Base-by-base conservation (phyloP, 371 early-diverging fungal species). In the Circinella umbellata region DNA sequence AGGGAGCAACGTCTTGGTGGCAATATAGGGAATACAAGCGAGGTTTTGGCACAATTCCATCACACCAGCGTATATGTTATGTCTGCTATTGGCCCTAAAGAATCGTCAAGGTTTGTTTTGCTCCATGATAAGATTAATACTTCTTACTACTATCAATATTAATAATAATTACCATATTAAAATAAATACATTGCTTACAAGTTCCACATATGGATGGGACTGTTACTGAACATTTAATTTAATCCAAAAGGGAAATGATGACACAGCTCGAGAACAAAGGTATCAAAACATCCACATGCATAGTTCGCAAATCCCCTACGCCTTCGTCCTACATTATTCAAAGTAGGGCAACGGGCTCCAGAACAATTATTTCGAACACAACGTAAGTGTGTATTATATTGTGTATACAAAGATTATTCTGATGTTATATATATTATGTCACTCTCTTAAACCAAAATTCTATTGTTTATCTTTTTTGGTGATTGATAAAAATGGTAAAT, bases 311-410 rank as follows among this genome's bases (percentile, higher is more conserved):
- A 11, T 18, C 75, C 9, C 73, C 80, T 2, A 79, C 75, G 10
- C 90, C 92, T 1, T 88, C 89, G 9, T 86, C 90, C 9, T 88
- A 83, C 72, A 90, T 91, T 38, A 86, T 91, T 34, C 76, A 86
- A n/a, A 85, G 86, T 35, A 69, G 66, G 18, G 49, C 72, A 17
- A 68, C 82, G n/a, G 79, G 81, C 15, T 80, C 90, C 9, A 78
- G 92, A 35, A 92, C 92, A 27, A 88, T 92, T 67, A 81, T 92
- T 49, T 90, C 89, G 38, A 79, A 85, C 63, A 88, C 80, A 36
- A 79, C 82, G 73, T 82, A 75, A 63, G 68, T n/a, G 6, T 20
- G 8, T 20, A 11, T 9, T 9, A 47, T 9, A 47, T 47, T 47
- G 47, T 47, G 47, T 47, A 15, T 47, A 47, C 15, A 1, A 11